Evolutionary conservation across 495 filamentous ascomycete genomes (phyloP), one percentile per base, ranked within the genome.

Genomic region (Aspergillus funiculosus): DNA sequence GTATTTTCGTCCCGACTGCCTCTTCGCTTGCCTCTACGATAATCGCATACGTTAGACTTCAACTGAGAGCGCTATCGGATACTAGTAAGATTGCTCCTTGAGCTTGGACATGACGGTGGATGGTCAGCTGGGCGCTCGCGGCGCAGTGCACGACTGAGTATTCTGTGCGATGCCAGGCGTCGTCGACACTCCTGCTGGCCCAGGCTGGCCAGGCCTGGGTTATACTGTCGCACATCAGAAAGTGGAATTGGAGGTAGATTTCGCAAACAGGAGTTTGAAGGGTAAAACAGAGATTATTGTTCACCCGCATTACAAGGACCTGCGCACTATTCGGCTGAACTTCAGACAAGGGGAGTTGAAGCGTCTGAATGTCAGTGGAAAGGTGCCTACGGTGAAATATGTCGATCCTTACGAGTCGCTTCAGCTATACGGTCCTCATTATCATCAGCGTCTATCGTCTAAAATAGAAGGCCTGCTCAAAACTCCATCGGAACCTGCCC

Each of bases 231-330:
- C 81, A n/a, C 80, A 85, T 54, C 92, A 97, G 64, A 84, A 82
- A 59, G 80, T 98, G 41, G 82, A 89, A 49, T 71, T 97, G 41
- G 90, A 97, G 46, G 74, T 98, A 50, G 81, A 96, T 63, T 89
- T 98, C 54, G 71, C 72, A 36, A 77, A 74, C 18, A 83, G 82
- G 58, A 80, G 74, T 58, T 60, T 97, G 54, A 84, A 75, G 54
- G 92, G 92, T 24, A 83, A 78, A 51, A 86, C 85, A 7, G 85
- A 86, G 39, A 85, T 98, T 48, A 80, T 82, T 1, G 77, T 96
- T 31, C 77, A 85, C 48, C 84, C 86, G 9, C 76, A 81, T 22
- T 63, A 69, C 29, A 76, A 79, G 35, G 76, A 86, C 6, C 68
- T 95, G 20, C 73, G 73, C 29, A 73, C 71, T n/a, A 79, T 98